Evolutionary conservation across 805 yeast genomes (phyloP).

Genomic region (Tetrapisispora iriomotensis): DNA sequence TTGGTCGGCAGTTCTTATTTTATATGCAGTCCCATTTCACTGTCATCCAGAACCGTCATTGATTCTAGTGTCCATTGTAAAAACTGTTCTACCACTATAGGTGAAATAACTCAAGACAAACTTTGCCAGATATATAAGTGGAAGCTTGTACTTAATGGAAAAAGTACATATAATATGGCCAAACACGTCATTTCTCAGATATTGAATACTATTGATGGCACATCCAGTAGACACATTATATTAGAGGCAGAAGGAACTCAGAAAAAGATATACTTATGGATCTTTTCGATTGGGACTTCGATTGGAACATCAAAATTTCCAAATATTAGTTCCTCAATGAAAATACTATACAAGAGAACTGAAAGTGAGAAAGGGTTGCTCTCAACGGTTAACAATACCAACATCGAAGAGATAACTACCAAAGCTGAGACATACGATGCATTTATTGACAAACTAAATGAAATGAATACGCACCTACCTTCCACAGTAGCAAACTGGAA

Average conservation of each 20-base stretch:
- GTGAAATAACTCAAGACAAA: slow-evolving; percentile 12
- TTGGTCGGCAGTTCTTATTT: slow-evolving; percentile 22
- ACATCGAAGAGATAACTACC: slow-evolving; percentile 13
- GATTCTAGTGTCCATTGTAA: slow-evolving; percentile 9
- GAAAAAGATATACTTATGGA: slow-evolving; percentile 16
- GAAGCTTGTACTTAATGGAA: slow-evolving; percentile 10
- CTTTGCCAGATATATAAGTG: slow-evolving; percentile 22
- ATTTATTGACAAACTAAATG: slow-evolving; percentile 9
- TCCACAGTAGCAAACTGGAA: slow-evolving; percentile 6
- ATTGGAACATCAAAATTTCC: slow-evolving; percentile 9
- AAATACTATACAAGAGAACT: slow-evolving; percentile 13
- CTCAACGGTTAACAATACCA: slow-evolving; percentile 5
- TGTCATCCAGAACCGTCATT: slow-evolving; percentile 1
- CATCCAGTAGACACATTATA: slow-evolving; percentile 18
- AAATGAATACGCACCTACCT: slow-evolving; percentile 11
- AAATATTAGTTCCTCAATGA: slow-evolving; percentile 12
- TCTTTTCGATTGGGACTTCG: slow-evolving; percentile 19
- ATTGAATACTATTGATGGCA: slow-evolving; percentile 13
- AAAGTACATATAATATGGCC: slow-evolving; percentile 11
- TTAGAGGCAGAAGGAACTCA: slow-evolving; percentile 8
- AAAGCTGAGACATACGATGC: slow-evolving; percentile 9
- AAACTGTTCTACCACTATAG: slow-evolving; percentile 14
- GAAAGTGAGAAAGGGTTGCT: background rate
- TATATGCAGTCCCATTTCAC: slow-evolving; percentile 8
- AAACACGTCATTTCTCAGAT: slow-evolving; percentile 17